Evolutionary conservation across 768 basidiomycete genomes (phyloP).

Genomic region (Tylopilus intermedius): DNA sequence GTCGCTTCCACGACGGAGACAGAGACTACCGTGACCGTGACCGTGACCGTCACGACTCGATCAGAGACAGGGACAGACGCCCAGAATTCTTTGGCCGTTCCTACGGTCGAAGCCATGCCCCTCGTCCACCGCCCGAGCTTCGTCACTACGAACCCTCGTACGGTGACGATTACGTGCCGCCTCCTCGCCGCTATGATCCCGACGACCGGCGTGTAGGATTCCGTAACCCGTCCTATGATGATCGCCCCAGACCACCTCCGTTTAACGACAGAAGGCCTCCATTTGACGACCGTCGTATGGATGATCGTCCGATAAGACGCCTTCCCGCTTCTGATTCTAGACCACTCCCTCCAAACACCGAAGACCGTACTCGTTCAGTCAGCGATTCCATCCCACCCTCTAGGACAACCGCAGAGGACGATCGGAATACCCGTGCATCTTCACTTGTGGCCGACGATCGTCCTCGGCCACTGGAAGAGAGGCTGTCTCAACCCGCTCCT

Average conservation of each 20-base stretch:
- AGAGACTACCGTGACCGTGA: slow-evolving; percentile 32
- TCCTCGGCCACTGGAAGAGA: slow-evolving; percentile 36
- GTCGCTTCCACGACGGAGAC: slow-evolving; percentile 30
- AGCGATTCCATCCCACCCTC: slow-evolving; percentile 16
- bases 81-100: slow-evolving; percentile 36
- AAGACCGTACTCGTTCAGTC: slow-evolving; percentile 20
- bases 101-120: slow-evolving; percentile 36
- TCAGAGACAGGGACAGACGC: slow-evolving; percentile 34
- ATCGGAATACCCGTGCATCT: slow-evolving; percentile 21
- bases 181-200: slow-evolving; percentile 32
- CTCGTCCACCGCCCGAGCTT: slow-evolving; percentile 42
- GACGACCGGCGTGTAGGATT: slow-evolving; percentile 26
- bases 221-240: slow-evolving; percentile 20
- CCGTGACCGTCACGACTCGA: slow-evolving; percentile 23
- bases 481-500: slow-evolving; percentile 32
- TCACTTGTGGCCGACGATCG: slow-evolving; percentile 24
- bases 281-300: slow-evolving; percentile 28
- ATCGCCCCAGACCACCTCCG: slow-evolving; percentile 24
- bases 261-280: slow-evolving; percentile 30
- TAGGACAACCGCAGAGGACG: slow-evolving; percentile 22
- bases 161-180: slow-evolving; percentile 29
- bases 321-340: slow-evolving; percentile 20
- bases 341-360: slow-evolving; percentile 9
- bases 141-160: slow-evolving; percentile 47
- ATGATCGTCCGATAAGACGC: slow-evolving; percentile 32